Evolutionary conservation across 176 grass and related monocot genomes (phyloP), one percentile per base, ranked within the genome.

Genomic region (Stipa capillata): DNA sequence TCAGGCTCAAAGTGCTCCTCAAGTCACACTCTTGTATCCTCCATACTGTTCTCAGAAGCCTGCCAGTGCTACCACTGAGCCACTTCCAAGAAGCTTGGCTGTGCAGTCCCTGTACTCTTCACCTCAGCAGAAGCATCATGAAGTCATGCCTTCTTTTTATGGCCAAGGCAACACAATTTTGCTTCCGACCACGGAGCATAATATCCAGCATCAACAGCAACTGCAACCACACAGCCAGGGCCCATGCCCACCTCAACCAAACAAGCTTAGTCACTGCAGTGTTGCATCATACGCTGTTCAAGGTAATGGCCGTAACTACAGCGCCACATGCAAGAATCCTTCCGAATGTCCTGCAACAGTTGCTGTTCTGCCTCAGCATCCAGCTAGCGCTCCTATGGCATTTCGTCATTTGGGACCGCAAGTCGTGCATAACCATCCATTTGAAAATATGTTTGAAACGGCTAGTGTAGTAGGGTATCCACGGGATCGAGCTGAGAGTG

Each of bases 391-490:
- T 56, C 25, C 89, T 12, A 64, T 79, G 56, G 79, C 80, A 3
- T 82, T 77, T 74, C 79, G 79, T 74, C 88, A 87, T 61, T 32
- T 90, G 87, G 72, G 77, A 32, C 48, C 62, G 0, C 91, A 90
- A 28, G 42, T 85, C 3, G 2, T 93, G 88, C 88, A 86, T n/a
- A 91, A 57, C 24, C 82, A 87, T 21, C 90, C 86, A 37, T 96
- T 82, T 56, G 82, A 84, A 34, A 87, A 87, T 34, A 85, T 96
- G 58, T 81, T 93, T 34, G 97, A 96, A 79, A 99, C 90, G 8
- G 79, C 84, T 21, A 89, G 85, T 52, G 36, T 83, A 21, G 86
- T 99, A 87, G 97, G 90, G 61, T 99, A 99, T 76, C 77, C 93
- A 56, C 82, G 56, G 60, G 90, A 96, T 74, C 80, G 69, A 21